Conservation (phyloP, 1,139 yeast species). For the Sugiyamaella paludigena region DNA sequence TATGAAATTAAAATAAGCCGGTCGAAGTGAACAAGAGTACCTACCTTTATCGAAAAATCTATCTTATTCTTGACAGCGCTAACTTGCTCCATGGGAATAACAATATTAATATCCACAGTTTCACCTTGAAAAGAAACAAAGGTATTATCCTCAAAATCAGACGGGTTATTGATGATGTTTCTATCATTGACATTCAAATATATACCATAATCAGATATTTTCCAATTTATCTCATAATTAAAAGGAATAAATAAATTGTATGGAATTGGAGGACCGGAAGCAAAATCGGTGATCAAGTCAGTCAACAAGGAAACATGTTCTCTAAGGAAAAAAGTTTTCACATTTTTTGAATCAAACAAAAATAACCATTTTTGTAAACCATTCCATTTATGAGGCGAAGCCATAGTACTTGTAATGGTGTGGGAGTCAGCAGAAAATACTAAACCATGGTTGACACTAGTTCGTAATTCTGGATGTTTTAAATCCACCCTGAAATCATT, state of each 20-base stretch:
- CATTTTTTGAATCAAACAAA: conserved; percentile 50
- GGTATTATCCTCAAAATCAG: conserved; percentile 77
- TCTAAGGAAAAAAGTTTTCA: conserved; percentile 65
- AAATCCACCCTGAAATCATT: conserved; percentile 53
- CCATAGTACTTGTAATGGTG: conserved; percentile 53
- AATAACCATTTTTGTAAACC: conserved; percentile 70
- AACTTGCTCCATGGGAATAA: conserved; percentile 62
- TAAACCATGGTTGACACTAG: conserved; percentile 88
- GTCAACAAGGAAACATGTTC: conserved; percentile 78
- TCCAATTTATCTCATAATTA: conserved; percentile 61
- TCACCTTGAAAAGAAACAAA: conserved; percentile 74
- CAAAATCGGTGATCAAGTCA: conserved; percentile 74
- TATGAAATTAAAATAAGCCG: not conserved
- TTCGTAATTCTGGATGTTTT: conserved; percentile 59
- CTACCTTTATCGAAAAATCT: conserved; percentile 45
- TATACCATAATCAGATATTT: conserved; percentile 53
- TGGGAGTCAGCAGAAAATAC: conserved; percentile 65
- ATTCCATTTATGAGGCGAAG: conserved; percentile 80
- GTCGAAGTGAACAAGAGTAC: no score
- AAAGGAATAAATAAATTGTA: conserved; percentile 78
- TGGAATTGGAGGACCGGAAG: conserved; percentile 64
- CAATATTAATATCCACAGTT: conserved; percentile 46
- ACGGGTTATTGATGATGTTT: conserved; percentile 83
- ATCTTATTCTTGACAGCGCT: conserved; percentile 57
- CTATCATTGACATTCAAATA: conserved; percentile 79